phyloP scores from a whole-genome alignment of 192 early-diverging fungal species.

The Entomortierella chlamydospora region DNA sequence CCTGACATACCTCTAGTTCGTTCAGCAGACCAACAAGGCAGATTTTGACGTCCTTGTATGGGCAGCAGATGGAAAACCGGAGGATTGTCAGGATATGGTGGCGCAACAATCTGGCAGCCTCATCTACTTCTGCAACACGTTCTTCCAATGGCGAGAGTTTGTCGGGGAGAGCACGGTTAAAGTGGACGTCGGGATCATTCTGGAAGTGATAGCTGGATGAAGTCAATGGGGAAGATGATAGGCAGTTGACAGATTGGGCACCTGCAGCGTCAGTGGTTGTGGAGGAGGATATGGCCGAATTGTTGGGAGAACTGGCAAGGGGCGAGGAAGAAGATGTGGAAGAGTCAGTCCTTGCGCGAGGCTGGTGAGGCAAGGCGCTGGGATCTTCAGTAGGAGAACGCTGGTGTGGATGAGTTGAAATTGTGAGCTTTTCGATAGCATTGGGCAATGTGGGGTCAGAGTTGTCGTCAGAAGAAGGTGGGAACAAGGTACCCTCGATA shows the following conservation, averaged over 20 bases:
- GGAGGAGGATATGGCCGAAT: conserved; percentile 42
- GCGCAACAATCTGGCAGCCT: conserved; percentile 50
- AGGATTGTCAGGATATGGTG: conserved; percentile 62
- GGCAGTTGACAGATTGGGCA: not conserved
- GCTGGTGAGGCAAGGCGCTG: not conserved
- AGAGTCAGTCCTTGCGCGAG: conserved; percentile 27
- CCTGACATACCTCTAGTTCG: conserved; percentile 54
- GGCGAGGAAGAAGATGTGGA: conserved; percentile 47
- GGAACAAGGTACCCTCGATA: conserved; percentile 37
- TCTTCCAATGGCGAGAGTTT: conserved; percentile 50
- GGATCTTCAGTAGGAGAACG: conserved; percentile 1
- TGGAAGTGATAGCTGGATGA: conserved; percentile 51
- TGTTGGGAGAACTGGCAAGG: conserved; percentile 21
- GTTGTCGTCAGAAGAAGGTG: not conserved
- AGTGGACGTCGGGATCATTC: conserved; percentile 55
- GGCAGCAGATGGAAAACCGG: conserved; percentile 60
- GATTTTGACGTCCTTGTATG: conserved; percentile 63
- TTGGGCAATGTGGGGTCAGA: not conserved
- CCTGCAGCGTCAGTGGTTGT: conserved; percentile 5
- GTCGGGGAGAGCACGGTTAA: conserved; percentile 45
- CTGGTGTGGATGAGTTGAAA: conserved; percentile 33
- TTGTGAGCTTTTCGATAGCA: conserved; percentile 52
- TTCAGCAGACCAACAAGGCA: conserved; percentile 58
- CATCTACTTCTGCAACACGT: conserved; percentile 50
- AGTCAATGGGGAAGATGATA: conserved; percentile 28